Conservation (phyloP, 441 rosid species). For the Aquilaria agallochum region DNA sequence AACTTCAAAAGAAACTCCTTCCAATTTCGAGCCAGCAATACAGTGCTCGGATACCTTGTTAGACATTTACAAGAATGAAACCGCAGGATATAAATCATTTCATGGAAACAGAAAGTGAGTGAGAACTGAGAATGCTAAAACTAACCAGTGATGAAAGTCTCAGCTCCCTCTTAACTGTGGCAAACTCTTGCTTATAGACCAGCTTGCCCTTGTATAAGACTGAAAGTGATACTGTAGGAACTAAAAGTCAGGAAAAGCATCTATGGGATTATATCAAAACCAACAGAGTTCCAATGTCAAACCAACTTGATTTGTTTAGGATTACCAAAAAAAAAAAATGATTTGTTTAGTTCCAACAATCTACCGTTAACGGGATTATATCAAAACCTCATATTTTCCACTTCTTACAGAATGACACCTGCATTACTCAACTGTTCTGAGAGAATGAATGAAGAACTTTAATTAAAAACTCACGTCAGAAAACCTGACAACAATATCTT, state of each 20-base stretch:
- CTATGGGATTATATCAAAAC: no score
- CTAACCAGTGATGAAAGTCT: slow-evolving; percentile 41
- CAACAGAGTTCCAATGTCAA: no score
- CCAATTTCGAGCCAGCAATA: slow-evolving; percentile 45
- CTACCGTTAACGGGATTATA: no score
- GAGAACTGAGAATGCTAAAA: not conserved
- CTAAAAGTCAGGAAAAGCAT: slow-evolving; percentile 9
- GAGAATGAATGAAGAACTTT: no score
- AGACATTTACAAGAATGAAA: not conserved
- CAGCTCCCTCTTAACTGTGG: slow-evolving; percentile 46
- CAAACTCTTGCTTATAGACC: slow-evolving; percentile 41
- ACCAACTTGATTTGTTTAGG: not conserved
- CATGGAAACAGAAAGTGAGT: not conserved
- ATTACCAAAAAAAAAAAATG: not conserved
- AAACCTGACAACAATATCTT: not conserved
- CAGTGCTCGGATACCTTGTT: slow-evolving; percentile 41
- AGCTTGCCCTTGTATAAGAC: slow-evolving; percentile 25
- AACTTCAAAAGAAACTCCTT: slow-evolving; percentile 41
- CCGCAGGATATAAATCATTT: not conserved
- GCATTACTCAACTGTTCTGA: no score
- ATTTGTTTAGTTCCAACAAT: no score
- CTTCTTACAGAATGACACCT: no score
- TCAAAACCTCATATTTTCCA: no score
- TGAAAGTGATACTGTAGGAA: slow-evolving; percentile 47
- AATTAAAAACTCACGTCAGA: not conserved